Evolutionary conservation across 2,329 filamentous ascomycete species (phyloP).

Genomic region (Botryosphaeria dothidea): DNA sequence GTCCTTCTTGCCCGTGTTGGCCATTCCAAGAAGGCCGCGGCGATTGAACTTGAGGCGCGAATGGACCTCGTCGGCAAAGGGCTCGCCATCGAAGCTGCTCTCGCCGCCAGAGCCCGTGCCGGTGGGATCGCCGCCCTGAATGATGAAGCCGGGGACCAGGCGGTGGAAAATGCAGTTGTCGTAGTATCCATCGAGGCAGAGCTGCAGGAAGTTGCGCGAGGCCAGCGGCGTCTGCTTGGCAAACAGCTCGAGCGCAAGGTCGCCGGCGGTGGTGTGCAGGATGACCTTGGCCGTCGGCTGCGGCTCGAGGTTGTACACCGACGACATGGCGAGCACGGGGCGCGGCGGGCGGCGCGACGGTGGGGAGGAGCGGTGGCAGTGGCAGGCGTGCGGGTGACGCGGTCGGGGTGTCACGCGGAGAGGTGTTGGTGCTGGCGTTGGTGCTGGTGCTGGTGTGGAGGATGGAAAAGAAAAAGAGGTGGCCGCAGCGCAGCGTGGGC

Average conservation of each 20-base stretch:
- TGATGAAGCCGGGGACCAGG: conserved; percentile 84
- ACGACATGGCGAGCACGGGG: conserved; percentile 65
- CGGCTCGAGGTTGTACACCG: conserved; percentile 91
- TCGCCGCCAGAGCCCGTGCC: conserved; percentile 90
- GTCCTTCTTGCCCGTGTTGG: conserved; percentile 75
- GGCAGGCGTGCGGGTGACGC: not conserved
- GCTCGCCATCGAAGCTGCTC: conserved; percentile 82
- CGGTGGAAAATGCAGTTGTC: conserved; percentile 92
- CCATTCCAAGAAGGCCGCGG: conserved; percentile 91
- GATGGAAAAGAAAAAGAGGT: not conserved
- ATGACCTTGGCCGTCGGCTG: conserved; percentile 91
- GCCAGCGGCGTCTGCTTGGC: conserved; percentile 91
- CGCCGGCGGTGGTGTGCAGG: conserved; percentile 85
- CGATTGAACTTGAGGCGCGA: conserved; percentile 90
- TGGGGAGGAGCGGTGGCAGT: not conserved
- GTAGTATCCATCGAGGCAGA: conserved; percentile 94
- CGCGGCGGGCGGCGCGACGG: not conserved
- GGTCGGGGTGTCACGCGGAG: not conserved
- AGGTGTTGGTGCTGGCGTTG: not conserved
- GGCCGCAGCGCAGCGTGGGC: conserved; percentile 3
- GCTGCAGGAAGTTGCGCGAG: conserved; percentile 92
- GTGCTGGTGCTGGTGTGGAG: not conserved
- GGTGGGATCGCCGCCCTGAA: conserved; percentile 93
- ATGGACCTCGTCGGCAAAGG: conserved; percentile 89
- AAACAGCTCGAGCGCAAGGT: conserved; percentile 89